Conservation (phyloP, 495 filamentous ascomycete species). For the Clavariopsis aquatica region DNA sequence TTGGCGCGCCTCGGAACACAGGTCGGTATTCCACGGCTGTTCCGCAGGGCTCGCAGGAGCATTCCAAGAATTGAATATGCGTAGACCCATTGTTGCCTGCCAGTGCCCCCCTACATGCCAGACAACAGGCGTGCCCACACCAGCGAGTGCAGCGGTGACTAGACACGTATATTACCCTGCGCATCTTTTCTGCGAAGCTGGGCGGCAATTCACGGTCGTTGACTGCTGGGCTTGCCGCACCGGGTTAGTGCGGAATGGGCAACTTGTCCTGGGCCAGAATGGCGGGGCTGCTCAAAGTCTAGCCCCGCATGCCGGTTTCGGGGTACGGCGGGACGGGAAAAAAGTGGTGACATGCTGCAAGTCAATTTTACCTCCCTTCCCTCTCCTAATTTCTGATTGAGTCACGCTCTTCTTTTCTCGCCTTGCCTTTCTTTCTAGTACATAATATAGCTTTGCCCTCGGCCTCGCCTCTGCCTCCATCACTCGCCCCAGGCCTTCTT, state of each 20-base stretch:
- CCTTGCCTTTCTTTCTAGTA: neutral
- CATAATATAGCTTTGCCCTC: neutral
- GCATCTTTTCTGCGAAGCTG: neutral
- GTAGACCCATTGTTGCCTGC: too few relatives aligned
- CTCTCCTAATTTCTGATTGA: neutral
- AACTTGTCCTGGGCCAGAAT: neutral
- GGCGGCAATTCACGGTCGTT: slow-evolving; percentile 1
- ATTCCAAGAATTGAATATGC: too few relatives aligned
- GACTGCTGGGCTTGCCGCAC: neutral
- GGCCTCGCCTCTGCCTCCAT: neutral
- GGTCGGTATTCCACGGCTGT: slow-evolving; percentile 9
- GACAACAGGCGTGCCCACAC: too few relatives aligned
- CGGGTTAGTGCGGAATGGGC: neutral
- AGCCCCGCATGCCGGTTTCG: slow-evolving; percentile 12
- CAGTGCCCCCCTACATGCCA: too few relatives aligned
- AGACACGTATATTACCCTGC: neutral
- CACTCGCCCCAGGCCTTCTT: neutral
- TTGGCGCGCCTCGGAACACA: neutral
- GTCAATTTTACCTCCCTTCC: neutral
- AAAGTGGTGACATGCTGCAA: neutral
- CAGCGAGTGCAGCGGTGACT: neutral
- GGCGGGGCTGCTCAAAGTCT: slow-evolving; percentile 9
- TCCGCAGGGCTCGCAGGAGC: neutral
- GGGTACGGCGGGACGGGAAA: neutral
- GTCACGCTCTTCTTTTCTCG: slow-evolving; percentile 1